A percentile compares a stretch with the other conserved stretches of the same genome.
phyloP scores from a whole-genome alignment of 2,329 filamentous ascomycete genomes.

The Calonectria pteridis region DNA sequence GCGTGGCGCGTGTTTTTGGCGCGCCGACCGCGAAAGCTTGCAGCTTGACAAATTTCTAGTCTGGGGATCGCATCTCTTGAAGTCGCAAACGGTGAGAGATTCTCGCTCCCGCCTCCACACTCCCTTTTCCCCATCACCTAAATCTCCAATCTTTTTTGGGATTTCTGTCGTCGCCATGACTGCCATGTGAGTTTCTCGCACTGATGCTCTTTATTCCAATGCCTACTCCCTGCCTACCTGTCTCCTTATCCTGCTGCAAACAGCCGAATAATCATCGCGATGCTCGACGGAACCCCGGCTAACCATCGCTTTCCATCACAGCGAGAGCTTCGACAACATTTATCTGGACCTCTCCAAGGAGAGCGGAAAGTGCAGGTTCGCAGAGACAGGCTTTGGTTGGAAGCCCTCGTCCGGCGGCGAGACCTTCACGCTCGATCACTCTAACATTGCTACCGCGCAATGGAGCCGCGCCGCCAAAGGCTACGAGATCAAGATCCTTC shows the following conservation, averaged over 20 bases:
- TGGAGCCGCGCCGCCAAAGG: constrained; percentile 96
- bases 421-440: constrained; percentile 91
- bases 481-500: constrained; percentile 92
- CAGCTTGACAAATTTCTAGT: constrained; percentile 23
- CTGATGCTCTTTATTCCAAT: neutral
- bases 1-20: constrained; percentile 30
- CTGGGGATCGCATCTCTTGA: constrained; percentile 25
- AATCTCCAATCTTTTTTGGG: neutral
- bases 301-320: constrained; percentile 45
- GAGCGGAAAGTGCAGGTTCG: constrained; percentile 92
- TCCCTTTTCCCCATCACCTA: neutral
- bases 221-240: neutral
- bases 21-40: constrained; percentile 25
- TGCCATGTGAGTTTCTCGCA: constrained; percentile 51
- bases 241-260: neutral
- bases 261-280: neutral
- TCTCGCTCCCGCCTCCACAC: neutral
- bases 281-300: constrained; percentile 28
- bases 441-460: constrained; percentile 87
- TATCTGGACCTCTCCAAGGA: constrained; percentile 96
- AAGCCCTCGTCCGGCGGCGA: constrained; percentile 89
- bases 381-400: constrained; percentile 95
- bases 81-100: constrained; percentile 21
- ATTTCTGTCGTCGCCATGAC: constrained; percentile 47
- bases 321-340: constrained; percentile 97